Percentiles rank a stretch among this genome's conserved stretches.
Conservation (phyloP, 2,329 filamentous ascomycete genomes). For the Zarea fungicola region DNA sequence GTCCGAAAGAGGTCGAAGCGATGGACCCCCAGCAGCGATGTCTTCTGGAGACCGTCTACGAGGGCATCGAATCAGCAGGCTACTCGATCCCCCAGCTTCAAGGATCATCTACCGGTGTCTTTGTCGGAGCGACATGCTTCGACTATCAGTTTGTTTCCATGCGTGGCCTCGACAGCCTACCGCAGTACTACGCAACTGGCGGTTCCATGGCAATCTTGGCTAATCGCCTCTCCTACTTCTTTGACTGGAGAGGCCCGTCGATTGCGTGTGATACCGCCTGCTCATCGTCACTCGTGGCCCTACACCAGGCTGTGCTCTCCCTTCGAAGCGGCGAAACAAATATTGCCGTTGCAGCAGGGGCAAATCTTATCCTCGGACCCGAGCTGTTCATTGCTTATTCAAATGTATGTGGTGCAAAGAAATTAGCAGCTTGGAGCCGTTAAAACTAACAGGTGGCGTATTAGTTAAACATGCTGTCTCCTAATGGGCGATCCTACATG, state of each 20-base stretch:
- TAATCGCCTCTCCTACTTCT: constrained; percentile 37
- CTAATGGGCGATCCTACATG: constrained; percentile 41
- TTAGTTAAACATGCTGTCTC: constrained; percentile 38
- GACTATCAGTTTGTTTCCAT: constrained; percentile 26
- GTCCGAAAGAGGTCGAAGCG: constrained; percentile 24
- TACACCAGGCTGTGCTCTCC: constrained; percentile 33
- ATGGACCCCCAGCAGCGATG: constrained; percentile 30
- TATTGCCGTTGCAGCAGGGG: constrained; percentile 24
- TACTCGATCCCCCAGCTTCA: constrained; percentile 1
- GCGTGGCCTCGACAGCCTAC: constrained; percentile 22
- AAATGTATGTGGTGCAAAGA: neutral
- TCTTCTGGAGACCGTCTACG: constrained; percentile 31
- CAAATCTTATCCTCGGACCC: constrained; percentile 18
- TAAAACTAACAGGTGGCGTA: neutral
- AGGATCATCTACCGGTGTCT: constrained; percentile 14
- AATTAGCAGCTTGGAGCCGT: neutral
- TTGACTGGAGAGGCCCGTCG: constrained; percentile 34
- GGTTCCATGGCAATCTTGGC: constrained; percentile 24
- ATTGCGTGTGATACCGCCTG: constrained; percentile 39
- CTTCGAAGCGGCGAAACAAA: constrained; percentile 26
- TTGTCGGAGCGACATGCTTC: constrained; percentile 19
- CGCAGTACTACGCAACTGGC: constrained; percentile 28
- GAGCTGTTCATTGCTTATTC: constrained; percentile 12
- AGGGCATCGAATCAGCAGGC: constrained; percentile 26
- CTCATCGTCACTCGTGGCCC: constrained; percentile 32